Conservation (phyloP, 2,329 filamentous ascomycete genomes). For the Phialocephala subalpina region DNA sequence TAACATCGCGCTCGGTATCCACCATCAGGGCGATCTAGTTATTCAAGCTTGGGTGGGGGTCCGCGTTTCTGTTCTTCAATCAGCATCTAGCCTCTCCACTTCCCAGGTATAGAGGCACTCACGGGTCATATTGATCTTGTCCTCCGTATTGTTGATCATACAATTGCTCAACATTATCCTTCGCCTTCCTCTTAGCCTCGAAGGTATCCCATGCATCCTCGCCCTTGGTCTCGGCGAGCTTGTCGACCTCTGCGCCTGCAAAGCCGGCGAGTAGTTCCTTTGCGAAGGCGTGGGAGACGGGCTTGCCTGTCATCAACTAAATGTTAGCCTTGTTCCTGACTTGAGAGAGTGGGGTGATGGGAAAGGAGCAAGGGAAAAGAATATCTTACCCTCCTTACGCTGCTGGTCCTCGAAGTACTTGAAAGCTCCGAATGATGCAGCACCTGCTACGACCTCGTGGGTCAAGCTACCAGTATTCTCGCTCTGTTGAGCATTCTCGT, state of each 20-base stretch:
- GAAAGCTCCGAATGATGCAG: slow-evolving; percentile 80
- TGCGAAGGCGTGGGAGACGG: slow-evolving; percentile 76
- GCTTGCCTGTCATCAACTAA: slow-evolving; percentile 62
- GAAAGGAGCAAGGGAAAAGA: neutral
- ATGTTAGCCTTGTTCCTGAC: neutral
- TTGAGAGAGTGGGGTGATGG: neutral
- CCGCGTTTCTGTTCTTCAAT: too few species aligned
- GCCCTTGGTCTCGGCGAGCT: slow-evolving; percentile 75
- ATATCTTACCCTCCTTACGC: slow-evolving; percentile 67
- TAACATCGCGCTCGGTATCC: too few species aligned
- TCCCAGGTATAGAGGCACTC: slow-evolving; percentile 42
- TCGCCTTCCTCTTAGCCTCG: slow-evolving; percentile 65
- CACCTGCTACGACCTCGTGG: slow-evolving; percentile 79
- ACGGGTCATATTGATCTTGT: slow-evolving; percentile 63
- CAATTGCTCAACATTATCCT: slow-evolving; percentile 63
- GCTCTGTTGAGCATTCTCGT: neutral
- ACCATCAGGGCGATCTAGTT: too few species aligned
- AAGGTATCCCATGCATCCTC: slow-evolving; percentile 65
- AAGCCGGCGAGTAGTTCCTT: slow-evolving; percentile 80
- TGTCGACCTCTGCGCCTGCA: slow-evolving; percentile 79
- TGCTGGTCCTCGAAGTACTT: slow-evolving; percentile 82
- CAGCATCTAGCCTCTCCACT: too few species aligned
- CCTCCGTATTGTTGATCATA: slow-evolving; percentile 69
- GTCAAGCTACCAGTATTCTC: slow-evolving; percentile 52
- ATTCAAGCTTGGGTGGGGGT: too few species aligned